Conservation (phyloP, 345 rosid species). For the Citrus cavaleriei region DNA sequence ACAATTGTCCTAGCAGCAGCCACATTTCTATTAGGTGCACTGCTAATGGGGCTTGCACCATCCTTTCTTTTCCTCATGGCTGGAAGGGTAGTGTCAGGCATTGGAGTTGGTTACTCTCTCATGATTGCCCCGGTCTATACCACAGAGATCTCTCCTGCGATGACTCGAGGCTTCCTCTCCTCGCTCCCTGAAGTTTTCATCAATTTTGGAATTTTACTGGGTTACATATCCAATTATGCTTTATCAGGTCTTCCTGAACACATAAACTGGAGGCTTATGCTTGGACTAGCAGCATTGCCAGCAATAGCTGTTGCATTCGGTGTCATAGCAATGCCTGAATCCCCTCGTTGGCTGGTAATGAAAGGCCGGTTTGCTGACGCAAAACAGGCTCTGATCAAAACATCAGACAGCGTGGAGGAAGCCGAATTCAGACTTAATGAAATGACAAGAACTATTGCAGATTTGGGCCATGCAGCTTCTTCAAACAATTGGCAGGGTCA, state of each 20-base stretch:
- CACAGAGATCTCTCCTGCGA: slow-evolving; percentile 48
- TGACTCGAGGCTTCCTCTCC: slow-evolving; percentile 48
- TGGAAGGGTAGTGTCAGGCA: slow-evolving; percentile 51
- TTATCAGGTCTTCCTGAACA: slow-evolving; percentile 34
- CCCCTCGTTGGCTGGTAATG: slow-evolving; percentile 64
- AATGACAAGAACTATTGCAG: slow-evolving; percentile 23
- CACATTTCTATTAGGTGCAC: slow-evolving; percentile 48
- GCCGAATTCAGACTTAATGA: slow-evolving; percentile 37
- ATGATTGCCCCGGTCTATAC: slow-evolving; percentile 61
- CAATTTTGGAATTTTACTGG: slow-evolving; percentile 44
- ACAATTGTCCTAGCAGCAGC: slow-evolving; percentile 51
- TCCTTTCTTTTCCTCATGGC: slow-evolving; percentile 44
- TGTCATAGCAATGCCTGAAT: slow-evolving; percentile 43
- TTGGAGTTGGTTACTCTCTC: slow-evolving; percentile 59
- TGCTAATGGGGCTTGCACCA: slow-evolving; percentile 52
- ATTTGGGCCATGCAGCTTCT: background rate
- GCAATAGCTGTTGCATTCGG: slow-evolving; percentile 30
- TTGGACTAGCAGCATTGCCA: slow-evolving; percentile 48
- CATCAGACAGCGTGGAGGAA: slow-evolving; percentile 37
- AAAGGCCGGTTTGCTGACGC: slow-evolving; percentile 47
- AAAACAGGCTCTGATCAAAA: slow-evolving; percentile 27
- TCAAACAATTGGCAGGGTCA: slow-evolving; percentile 26
- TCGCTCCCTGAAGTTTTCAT: slow-evolving; percentile 62
- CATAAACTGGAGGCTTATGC: slow-evolving; percentile 51
- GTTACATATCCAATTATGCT: slow-evolving; percentile 42